Evolutionary conservation across 148 eudicot genomes (phyloP).

Genomic region (Vaccinium myrtillus): DNA sequence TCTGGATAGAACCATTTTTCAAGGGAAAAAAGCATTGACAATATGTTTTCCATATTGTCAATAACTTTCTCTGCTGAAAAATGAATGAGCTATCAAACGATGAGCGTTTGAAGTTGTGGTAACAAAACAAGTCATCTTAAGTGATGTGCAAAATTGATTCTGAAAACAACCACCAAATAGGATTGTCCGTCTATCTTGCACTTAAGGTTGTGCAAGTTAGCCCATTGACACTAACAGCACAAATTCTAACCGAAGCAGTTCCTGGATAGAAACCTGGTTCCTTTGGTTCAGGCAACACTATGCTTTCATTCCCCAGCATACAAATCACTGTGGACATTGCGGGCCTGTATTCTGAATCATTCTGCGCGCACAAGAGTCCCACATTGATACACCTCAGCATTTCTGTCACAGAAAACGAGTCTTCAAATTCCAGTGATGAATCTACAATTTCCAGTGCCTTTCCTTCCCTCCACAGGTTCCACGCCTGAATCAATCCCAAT

Average conservation of each 20-base stretch:
- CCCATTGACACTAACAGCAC: slow-evolving; percentile 10
- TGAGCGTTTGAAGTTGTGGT: background rate
- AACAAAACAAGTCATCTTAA: background rate
- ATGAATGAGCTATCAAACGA: background rate
- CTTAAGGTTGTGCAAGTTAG: slow-evolving; percentile 23
- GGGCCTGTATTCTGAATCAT: slow-evolving; percentile 15
- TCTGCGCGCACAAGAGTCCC: slow-evolving; percentile 22
- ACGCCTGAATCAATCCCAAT: slow-evolving; percentile 13
- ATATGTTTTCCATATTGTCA: background rate
- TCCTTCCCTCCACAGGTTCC: slow-evolving; percentile 25
- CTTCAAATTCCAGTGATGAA: slow-evolving; percentile 13
- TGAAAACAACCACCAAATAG: background rate
- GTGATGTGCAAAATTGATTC: background rate
- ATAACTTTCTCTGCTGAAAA: background rate
- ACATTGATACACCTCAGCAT: slow-evolving; percentile 19
- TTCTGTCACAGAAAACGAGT: slow-evolving; percentile 10
- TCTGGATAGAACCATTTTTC: background rate
- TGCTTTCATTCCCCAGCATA: slow-evolving; percentile 11
- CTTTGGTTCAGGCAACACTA: slow-evolving; percentile 10
- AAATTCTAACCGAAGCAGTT: background rate
- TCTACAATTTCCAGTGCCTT: slow-evolving; percentile 20
- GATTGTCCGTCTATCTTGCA: slow-evolving; percentile 12
- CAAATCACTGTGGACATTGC: slow-evolving; percentile 16
- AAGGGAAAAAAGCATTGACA: background rate
- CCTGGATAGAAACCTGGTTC: slow-evolving; percentile 19